Percentiles rank a stretch among this genome's conserved stretches.
These are phyloP conservation scores for Auriscalpium orientale DNA, from an alignment of 768 basidiomycete species.

Conservation along the genomic window DNA sequence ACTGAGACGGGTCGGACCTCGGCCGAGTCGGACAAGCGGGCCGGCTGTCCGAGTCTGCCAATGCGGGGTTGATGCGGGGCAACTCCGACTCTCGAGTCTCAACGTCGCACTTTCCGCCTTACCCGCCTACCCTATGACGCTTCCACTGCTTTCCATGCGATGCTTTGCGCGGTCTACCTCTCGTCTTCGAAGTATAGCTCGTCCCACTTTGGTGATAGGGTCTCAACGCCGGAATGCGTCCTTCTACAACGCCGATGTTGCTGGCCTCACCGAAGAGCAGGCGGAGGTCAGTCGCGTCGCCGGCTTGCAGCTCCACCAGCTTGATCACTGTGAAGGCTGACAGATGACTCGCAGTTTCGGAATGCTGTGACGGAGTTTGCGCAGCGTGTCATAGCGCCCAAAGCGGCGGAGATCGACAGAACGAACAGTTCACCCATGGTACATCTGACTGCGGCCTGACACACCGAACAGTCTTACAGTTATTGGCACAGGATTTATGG, in stretches of 20 bases:
- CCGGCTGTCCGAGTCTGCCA: too few species aligned
- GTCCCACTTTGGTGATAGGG: too few species aligned
- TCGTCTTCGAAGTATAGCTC: too few species aligned
- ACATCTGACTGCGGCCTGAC: conserved; percentile 16
- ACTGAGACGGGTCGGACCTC: too few species aligned
- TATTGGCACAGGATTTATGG: conserved; percentile 63
- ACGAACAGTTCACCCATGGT: conserved; percentile 77
- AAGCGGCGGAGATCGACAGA: conserved; percentile 81
- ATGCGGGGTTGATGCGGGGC: too few species aligned
- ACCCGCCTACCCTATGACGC: too few species aligned
- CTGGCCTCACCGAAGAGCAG: conserved; percentile 76
- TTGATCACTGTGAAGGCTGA: neutral
- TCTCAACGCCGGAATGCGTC: conserved; percentile 30
- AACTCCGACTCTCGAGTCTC: too few species aligned
- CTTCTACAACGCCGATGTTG: conserved; percentile 63
- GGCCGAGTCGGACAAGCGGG: too few species aligned
- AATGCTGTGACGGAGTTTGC: conserved; percentile 76
- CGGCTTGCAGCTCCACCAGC: too few species aligned
- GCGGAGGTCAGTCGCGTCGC: conserved; percentile 48
- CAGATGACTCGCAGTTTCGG: conserved; percentile 53
- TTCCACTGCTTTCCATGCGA: too few species aligned
- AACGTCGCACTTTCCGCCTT: too few species aligned
- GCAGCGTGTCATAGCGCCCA: conserved; percentile 74
- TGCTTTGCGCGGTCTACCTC: too few species aligned
- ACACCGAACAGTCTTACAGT: neutral